Conservation (phyloP, 2,329 filamentous ascomycete species). For the Verticillium nonalfalfae region DNA sequence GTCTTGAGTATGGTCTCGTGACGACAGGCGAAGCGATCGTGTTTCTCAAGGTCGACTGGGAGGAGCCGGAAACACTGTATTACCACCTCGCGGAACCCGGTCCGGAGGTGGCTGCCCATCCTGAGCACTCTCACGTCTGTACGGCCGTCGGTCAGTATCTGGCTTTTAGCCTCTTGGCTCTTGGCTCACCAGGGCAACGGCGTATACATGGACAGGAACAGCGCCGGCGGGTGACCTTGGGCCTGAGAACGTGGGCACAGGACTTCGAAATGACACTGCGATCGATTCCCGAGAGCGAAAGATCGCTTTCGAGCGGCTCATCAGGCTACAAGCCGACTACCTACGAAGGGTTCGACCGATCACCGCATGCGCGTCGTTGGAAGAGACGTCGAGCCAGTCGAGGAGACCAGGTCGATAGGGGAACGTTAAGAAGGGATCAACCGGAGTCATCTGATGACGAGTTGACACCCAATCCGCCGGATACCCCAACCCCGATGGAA, state of each 20-base stretch:
- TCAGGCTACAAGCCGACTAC: conserved; percentile 10
- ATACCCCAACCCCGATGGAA: too few species aligned
- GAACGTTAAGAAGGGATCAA: too few species aligned
- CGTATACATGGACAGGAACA: conserved; percentile 13
- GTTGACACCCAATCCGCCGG: too few species aligned
- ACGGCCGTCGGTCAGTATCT: conserved; percentile 22
- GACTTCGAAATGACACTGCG: conserved; percentile 17
- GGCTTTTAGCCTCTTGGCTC: conserved; percentile 20
- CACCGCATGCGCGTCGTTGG: neutral
- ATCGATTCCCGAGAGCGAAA: conserved; percentile 13
- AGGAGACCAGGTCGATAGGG: too few species aligned
- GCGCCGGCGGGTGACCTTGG: conserved; percentile 3
- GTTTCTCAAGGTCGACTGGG: conserved; percentile 30
- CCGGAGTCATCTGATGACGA: too few species aligned
- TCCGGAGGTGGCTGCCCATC: conserved; percentile 16
- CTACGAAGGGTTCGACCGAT: conserved; percentile 14
- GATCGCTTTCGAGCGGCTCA: conserved; percentile 7
- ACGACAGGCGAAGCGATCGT: conserved; percentile 35
- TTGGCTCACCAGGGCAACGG: conserved; percentile 4
- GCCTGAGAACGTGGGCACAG: conserved; percentile 12
- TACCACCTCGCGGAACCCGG: conserved; percentile 23
- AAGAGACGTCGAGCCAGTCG: too few species aligned
- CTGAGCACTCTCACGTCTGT: conserved; percentile 10
- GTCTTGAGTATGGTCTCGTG: conserved; percentile 35
- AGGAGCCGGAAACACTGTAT: conserved; percentile 17